A percentile compares a stretch with the other conserved stretches of the same genome.
These are phyloP conservation scores for Noccaea caerulescens DNA, from an alignment of 345 rosid species.

Conservation along the genomic window DNA sequence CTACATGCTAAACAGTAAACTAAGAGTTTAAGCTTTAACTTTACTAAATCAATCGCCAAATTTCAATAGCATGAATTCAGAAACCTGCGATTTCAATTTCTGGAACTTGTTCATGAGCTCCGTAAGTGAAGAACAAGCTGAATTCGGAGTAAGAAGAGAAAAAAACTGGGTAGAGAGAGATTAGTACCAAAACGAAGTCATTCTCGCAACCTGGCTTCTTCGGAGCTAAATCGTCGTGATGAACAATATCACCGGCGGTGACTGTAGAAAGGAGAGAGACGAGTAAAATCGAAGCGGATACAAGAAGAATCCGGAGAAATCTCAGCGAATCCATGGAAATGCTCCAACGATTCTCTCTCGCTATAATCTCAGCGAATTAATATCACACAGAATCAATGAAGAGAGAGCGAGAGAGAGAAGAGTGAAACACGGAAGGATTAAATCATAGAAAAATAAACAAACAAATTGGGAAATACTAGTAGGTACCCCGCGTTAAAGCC, in stretches of 20 bases:
- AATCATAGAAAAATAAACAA: background rate
- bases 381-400: constrained; percentile 16
- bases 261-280: constrained; percentile 51
- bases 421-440: constrained; percentile 25
- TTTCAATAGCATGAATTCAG: background rate
- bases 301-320: constrained; percentile 42
- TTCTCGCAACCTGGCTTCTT: constrained; percentile 99
- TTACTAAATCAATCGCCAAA: constrained; percentile 2
- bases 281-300: constrained; percentile 55
- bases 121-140: constrained; percentile 35
- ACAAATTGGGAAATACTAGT: constrained; percentile 21
- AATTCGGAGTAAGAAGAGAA: constrained; percentile 17
- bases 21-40: background rate
- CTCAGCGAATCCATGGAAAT: constrained; percentile 66
- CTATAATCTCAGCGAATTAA: constrained; percentile 40
- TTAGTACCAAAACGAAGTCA: constrained; percentile 88
- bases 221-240: constrained; percentile 85
- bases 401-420: constrained; percentile 22
- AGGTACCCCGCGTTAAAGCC: too few species aligned
- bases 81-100: constrained; percentile 10
- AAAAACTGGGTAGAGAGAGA: constrained; percentile 17
- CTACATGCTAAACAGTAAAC: constrained; percentile 19
- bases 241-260: constrained; percentile 86
- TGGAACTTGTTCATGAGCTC: background rate
- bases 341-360: constrained; percentile 40